Percentiles rank a stretch among this genome's conserved stretches.
Conservation (phyloP, 176 grass and related monocot species). For the Oryza glaberrima region DNA sequence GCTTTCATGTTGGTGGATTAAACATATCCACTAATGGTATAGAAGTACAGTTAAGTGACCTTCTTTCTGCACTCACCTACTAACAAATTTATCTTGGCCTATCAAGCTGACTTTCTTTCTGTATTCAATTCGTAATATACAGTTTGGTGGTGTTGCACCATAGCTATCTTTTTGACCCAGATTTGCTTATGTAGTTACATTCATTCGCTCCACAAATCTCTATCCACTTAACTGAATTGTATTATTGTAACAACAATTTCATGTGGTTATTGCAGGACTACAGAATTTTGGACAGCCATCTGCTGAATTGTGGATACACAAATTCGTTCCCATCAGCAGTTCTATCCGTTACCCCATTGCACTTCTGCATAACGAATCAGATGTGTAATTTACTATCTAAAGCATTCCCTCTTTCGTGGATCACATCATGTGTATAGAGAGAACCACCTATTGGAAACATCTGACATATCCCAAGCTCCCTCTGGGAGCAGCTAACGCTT, state of each 20-base stretch:
- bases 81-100: neutral
- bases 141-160: neutral
- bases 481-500: neutral
- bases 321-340: slow-evolving; percentile 21
- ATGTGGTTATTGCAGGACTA: slow-evolving; percentile 35
- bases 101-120: neutral
- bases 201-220: neutral
- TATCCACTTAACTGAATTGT: neutral
- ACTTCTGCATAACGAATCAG: neutral
- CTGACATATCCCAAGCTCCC: neutral
- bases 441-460: neutral
- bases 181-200: neutral
- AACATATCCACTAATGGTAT: neutral
- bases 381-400: neutral
- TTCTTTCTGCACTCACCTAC: neutral
- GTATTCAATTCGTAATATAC: neutral
- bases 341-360: neutral
- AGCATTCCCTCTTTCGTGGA: neutral
- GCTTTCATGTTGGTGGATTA: neutral
- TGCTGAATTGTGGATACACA: slow-evolving; percentile 28
- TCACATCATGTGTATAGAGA: neutral
- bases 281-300: neutral
- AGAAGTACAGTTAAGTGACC: neutral
- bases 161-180: neutral
- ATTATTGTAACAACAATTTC: slow-evolving; percentile 27